phyloP scores from a whole-genome alignment of 2,329 filamentous ascomycete genomes.

The Beauveria bassiana region DNA sequence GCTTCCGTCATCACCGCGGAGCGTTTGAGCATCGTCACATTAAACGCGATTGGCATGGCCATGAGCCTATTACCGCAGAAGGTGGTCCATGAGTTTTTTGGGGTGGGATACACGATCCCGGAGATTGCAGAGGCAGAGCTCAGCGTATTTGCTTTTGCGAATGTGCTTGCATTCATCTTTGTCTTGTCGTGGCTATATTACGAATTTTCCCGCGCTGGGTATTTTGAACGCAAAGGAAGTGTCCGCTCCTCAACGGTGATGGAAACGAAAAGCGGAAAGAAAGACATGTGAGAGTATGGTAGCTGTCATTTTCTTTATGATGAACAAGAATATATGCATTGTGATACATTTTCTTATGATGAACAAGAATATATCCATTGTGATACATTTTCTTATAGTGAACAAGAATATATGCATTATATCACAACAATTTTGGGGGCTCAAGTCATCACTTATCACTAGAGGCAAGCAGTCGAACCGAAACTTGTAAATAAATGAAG shows the following conservation, averaged over 20 bases:
- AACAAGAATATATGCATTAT: no score
- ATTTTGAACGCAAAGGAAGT: neutral
- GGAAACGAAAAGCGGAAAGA: neutral
- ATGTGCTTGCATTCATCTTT: neutral
- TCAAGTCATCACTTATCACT: no score
- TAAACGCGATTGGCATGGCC: neutral
- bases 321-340: no score
- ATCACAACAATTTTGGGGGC: no score
- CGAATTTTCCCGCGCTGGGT: neutral
- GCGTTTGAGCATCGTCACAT: neutral
- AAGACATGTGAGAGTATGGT: neutral
- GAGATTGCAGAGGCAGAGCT: constrained; percentile 5
- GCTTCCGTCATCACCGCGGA: neutral
- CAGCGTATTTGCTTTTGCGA: neutral
- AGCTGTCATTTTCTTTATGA: no score
- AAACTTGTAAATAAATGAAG: no score
- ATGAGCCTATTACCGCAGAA: neutral
- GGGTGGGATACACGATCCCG: neutral
- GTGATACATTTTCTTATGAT: no score
- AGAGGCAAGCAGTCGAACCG: no score
- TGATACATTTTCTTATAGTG: no score
- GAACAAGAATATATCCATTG: no score
- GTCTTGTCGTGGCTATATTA: neutral
- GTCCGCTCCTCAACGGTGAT: no score
- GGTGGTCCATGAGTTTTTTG: neutral